These are phyloP conservation scores for Saccharomycopsis malanga DNA, from an alignment of 805 yeast genomes.

Conservation along the genomic window DNA sequence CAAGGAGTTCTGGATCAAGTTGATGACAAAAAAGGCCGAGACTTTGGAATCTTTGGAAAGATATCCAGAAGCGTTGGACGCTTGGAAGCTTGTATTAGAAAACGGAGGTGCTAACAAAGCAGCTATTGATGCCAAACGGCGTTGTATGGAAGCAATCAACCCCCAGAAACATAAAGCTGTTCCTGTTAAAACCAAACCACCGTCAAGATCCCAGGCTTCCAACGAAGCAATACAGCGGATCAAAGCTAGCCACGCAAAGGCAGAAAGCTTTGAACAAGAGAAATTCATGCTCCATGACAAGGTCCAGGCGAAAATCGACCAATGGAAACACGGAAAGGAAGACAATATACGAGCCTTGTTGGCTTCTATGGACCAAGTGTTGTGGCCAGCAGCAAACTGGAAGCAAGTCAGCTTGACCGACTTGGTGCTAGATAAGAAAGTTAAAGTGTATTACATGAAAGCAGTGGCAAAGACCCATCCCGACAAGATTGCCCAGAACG, in stretches of 20 bases:
- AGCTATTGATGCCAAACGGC: slow-evolving; percentile 71
- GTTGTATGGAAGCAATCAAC: slow-evolving; percentile 60
- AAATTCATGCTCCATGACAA: slow-evolving; percentile 55
- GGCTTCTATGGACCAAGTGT: slow-evolving; percentile 55
- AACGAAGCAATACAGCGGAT: slow-evolving; percentile 46
- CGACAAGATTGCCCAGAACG: slow-evolving; percentile 63
- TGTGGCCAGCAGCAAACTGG: slow-evolving; percentile 68
- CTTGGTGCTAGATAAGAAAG: slow-evolving; percentile 82
- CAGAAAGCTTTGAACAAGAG: slow-evolving; percentile 47
- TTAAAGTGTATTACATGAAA: slow-evolving; percentile 81
- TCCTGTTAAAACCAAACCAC: slow-evolving; percentile 20
- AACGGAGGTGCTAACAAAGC: slow-evolving; percentile 60
- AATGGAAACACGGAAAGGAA: slow-evolving; percentile 73
- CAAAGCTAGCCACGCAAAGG: slow-evolving; percentile 38
- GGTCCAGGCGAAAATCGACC: slow-evolving; percentile 45
- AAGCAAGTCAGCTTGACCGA: slow-evolving; percentile 60
- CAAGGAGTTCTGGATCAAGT: slow-evolving; percentile 67
- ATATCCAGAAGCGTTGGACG: slow-evolving; percentile 51
- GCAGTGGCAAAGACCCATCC: slow-evolving; percentile 86
- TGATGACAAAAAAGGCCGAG: slow-evolving; percentile 69
- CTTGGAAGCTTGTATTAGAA: slow-evolving; percentile 57
- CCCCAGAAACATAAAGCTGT: slow-evolving; percentile 34
- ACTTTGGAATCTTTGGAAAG: slow-evolving; percentile 74
- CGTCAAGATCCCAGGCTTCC: slow-evolving; percentile 1
- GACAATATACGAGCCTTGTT: slow-evolving; percentile 74